Evolutionary conservation across 345 rosid genomes (phyloP).

Genomic region (Salix viminalis): DNA sequence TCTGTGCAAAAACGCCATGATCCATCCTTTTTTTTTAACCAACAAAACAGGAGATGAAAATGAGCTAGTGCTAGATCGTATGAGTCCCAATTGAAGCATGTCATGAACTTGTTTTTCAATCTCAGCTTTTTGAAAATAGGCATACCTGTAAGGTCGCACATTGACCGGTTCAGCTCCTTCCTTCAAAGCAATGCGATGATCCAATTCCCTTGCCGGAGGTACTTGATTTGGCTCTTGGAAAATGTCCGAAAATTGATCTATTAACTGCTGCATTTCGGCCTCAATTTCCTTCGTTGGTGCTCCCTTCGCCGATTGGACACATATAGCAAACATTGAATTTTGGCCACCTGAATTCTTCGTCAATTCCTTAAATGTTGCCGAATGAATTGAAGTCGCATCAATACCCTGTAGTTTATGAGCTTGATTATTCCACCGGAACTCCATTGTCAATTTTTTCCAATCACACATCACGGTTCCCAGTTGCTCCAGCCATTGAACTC

Average conservation of each 20-base stretch:
- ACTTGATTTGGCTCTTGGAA: background rate
- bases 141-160: no score
- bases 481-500: background rate
- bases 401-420: background rate
- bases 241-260: background rate
- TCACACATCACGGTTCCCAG: background rate
- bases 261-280: background rate
- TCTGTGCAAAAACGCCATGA: no score
- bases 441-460: background rate
- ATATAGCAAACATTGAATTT: background rate
- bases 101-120: no score
- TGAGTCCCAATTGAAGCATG: no score
- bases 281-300: rapidly evolving
- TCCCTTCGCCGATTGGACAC: background rate
- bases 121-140: no score
- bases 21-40: no score
- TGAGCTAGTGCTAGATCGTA: no score
- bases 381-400: no score
- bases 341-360: rapidly evolving
- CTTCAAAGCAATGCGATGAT: background rate
- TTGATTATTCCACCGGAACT: background rate
- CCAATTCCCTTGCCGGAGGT: background rate
- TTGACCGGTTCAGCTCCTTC: background rate
- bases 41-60: no score
- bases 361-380: no score